phyloP scores from a whole-genome alignment of 495 filamentous ascomycete species.

The Neurospora sp. region DNA sequence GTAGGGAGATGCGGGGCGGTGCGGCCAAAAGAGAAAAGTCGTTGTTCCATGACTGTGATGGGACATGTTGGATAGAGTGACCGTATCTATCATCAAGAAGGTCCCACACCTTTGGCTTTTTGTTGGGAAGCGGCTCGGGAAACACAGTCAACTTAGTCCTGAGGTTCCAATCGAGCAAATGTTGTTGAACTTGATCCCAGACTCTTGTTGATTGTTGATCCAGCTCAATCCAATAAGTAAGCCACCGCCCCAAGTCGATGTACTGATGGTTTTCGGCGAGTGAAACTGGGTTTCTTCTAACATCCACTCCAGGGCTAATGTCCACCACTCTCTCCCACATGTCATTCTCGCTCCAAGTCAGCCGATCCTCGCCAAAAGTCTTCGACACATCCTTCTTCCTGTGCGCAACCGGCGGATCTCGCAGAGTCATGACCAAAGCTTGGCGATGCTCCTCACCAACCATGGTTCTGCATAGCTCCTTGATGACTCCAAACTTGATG shows the following conservation, averaged over 20 bases:
- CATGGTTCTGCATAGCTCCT: slow-evolving; percentile 41
- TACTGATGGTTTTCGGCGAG: slow-evolving; percentile 46
- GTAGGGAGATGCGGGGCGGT: slow-evolving; percentile 37
- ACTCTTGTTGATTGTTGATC: slow-evolving; percentile 10
- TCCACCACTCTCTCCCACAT: slow-evolving; percentile 69
- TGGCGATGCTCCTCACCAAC: slow-evolving; percentile 18
- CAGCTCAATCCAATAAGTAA: slow-evolving; percentile 51
- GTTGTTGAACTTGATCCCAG: slow-evolving; percentile 38
- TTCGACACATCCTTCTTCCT: slow-evolving; percentile 35
- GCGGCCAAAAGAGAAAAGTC: slow-evolving; percentile 25
- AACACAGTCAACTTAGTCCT: slow-evolving; percentile 22
- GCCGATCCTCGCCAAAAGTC: slow-evolving; percentile 34
- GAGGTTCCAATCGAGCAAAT: slow-evolving; percentile 70
- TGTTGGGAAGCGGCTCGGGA: slow-evolving; percentile 14
- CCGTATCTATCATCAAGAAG: slow-evolving; percentile 36
- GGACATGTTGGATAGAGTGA: not conserved
- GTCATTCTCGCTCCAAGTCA: slow-evolving; percentile 55
- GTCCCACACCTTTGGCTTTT: slow-evolving; percentile 39
- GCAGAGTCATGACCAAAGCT: slow-evolving; percentile 47
- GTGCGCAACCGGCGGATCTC: slow-evolving; percentile 56
- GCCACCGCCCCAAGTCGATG: slow-evolving; percentile 77
- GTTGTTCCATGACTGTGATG: slow-evolving; percentile 8
- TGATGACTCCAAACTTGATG: slow-evolving; percentile 55
- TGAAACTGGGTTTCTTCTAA: slow-evolving; percentile 30
- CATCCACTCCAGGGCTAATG: slow-evolving; percentile 36